Conservation (phyloP, 805 yeast species). For the Nadsonia fulvescens region DNA sequence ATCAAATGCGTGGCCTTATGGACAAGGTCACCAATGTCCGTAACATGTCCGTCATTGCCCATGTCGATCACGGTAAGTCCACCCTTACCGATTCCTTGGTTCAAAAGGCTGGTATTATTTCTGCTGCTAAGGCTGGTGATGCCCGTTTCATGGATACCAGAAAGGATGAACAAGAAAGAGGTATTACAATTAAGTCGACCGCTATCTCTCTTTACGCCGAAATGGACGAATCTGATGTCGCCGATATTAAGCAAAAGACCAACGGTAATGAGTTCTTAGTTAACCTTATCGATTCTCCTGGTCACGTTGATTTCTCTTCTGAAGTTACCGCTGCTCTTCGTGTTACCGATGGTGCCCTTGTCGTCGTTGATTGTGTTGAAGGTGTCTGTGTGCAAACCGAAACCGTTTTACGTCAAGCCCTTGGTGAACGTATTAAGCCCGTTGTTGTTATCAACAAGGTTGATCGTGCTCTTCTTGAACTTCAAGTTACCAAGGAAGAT, state of each 20-base stretch:
- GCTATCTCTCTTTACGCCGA: conserved; percentile 92
- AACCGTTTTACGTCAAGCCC: conserved; percentile 97
- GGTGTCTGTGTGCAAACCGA: conserved; percentile 99
- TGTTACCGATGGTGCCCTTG: conserved; percentile 99
- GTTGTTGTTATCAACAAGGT: conserved; percentile 97
- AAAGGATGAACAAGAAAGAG: conserved; percentile 99
- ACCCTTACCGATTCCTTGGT: conserved; percentile 98
- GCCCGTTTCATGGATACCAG: conserved; percentile 99
- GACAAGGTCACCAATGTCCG: conserved; percentile 99
- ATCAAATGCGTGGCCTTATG: conserved; percentile 96
- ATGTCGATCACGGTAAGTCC: conserved; percentile 99
- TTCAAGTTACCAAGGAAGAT: conserved; percentile 98
- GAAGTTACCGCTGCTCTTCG: conserved; percentile 99
- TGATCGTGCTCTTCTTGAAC: conserved; percentile 97
- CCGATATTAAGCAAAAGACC: conserved; percentile 79
- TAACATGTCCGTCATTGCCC: conserved; percentile 99
- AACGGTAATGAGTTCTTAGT: conserved; percentile 88
- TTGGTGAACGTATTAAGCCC: conserved; percentile 99
- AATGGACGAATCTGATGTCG: conserved; percentile 69
- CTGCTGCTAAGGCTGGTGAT: conserved; percentile 99
- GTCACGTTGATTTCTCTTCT: conserved; percentile 99
- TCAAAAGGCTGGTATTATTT: conserved; percentile 98
- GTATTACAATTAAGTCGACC: conserved; percentile 98
- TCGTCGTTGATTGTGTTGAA: conserved; percentile 97
- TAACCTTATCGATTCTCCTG: conserved; percentile 98